phyloP scores from a whole-genome alignment of 495 filamentous ascomycete species.

The Trichoderma reesei region DNA sequence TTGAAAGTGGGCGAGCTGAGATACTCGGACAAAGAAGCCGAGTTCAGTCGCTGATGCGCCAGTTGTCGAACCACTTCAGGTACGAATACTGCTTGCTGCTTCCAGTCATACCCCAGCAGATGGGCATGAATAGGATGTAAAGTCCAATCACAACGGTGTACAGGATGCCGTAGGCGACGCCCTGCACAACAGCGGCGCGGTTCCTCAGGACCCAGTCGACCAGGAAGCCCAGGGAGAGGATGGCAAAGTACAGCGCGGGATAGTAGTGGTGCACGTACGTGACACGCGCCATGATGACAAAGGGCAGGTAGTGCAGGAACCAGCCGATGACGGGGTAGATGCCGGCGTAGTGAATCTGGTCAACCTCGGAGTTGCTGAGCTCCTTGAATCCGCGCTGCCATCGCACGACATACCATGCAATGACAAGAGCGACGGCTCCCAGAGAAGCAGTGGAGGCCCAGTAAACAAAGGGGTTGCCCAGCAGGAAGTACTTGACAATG shows the following conservation, averaged over 20 bases:
- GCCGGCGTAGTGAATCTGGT: constrained; percentile 89
- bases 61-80: constrained; percentile 77
- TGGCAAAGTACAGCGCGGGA: constrained; percentile 96
- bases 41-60: constrained; percentile 54
- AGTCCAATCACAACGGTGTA: constrained; percentile 66
- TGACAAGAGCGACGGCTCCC: constrained; percentile 56
- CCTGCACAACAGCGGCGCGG: constrained; percentile 48
- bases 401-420: constrained; percentile 79
- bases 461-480: constrained; percentile 93
- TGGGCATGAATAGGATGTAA: constrained; percentile 84
- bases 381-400: constrained; percentile 95
- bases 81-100: constrained; percentile 74
- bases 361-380: constrained; percentile 66
- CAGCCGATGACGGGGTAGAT: constrained; percentile 88
- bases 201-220: constrained; percentile 69
- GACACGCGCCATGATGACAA: constrained; percentile 93
- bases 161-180: constrained; percentile 55
- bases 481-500: constrained; percentile 94
- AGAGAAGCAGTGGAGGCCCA: constrained; percentile 83
- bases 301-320: constrained; percentile 93
- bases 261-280: constrained; percentile 99
- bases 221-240: constrained; percentile 79
- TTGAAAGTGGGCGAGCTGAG: not conserved
- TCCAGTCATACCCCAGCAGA: constrained; percentile 93
- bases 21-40: not conserved